A percentile compares a stretch with the other conserved stretches of the same genome.
These are phyloP conservation scores for Massariosphaeria phaeospora DNA, from an alignment of 495 filamentous ascomycete genomes.

Conservation along the genomic window DNA sequence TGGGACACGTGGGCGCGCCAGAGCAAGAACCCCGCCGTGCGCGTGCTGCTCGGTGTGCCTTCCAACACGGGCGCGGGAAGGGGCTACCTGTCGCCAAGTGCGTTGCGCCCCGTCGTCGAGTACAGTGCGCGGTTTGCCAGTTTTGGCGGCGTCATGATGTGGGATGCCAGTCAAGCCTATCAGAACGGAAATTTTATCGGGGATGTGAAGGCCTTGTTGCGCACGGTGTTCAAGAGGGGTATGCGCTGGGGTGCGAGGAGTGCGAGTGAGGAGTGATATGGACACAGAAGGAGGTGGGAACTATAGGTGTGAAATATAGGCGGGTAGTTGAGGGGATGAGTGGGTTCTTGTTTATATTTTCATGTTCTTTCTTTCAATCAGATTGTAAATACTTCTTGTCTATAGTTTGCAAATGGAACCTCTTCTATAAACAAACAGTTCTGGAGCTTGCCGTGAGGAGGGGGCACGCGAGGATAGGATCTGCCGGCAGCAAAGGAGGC, in stretches of 20 bases:
- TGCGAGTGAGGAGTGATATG: neutral
- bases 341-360: no score
- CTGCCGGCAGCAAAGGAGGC: no score
- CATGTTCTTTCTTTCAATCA: no score
- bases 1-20: slow-evolving; percentile 68
- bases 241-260: neutral
- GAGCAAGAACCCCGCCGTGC: slow-evolving; percentile 58
- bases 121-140: slow-evolving; percentile 22
- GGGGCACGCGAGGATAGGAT: no score
- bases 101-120: slow-evolving; percentile 38
- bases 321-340: no score
- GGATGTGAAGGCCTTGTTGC: slow-evolving; percentile 7
- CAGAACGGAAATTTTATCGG: slow-evolving; percentile 22
- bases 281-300: no score
- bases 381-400: no score
- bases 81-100: slow-evolving; percentile 51
- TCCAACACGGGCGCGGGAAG: slow-evolving; percentile 56
- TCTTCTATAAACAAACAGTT: no score
- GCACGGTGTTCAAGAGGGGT: neutral
- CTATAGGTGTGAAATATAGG: no score
- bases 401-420: no score
- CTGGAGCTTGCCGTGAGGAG: no score
- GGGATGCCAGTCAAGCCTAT: slow-evolving; percentile 34
- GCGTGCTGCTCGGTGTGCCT: slow-evolving; percentile 63
- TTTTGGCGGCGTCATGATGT: slow-evolving; percentile 37